Conservation (phyloP, 2,329 filamentous ascomycete genomes). For the Penicillium palitans region DNA sequence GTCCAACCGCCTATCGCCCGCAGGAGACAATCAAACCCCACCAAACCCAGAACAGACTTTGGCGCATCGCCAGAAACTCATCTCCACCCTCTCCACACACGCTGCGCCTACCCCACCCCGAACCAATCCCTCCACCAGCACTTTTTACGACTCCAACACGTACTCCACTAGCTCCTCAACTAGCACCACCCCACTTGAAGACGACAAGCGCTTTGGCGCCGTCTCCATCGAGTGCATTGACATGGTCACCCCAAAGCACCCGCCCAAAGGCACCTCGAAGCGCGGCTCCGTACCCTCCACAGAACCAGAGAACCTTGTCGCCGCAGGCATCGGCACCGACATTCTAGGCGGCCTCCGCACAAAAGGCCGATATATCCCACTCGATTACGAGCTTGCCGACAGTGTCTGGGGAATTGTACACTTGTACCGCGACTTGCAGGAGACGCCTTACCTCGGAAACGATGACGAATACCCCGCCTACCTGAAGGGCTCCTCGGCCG, state of each 20-base stretch:
- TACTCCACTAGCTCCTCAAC: constrained; percentile 5
- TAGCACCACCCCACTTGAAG: constrained; percentile 19
- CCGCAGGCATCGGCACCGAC: constrained; percentile 53
- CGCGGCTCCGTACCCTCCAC: constrained; percentile 32
- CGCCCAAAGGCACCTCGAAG: constrained; percentile 25
- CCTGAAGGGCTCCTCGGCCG: constrained; percentile 40
- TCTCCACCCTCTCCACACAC: background rate
- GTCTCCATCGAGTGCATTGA: constrained; percentile 80
- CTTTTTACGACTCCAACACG: background rate
- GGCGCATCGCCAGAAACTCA: constrained; percentile 6
- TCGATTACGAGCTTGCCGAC: constrained; percentile 71
- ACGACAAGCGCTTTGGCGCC: constrained; percentile 80
- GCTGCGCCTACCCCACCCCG: background rate
- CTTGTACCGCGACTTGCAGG: constrained; percentile 81
- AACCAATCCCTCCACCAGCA: constrained; percentile 3
- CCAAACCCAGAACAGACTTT: constrained; percentile 3
- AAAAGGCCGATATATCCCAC: constrained; percentile 74
- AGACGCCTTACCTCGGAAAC: constrained; percentile 60
- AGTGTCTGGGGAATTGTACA: constrained; percentile 92
- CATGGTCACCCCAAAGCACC: constrained; percentile 51
- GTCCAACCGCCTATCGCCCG: constrained; percentile 13
- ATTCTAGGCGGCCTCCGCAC: constrained; percentile 68
- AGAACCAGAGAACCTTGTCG: constrained; percentile 44
- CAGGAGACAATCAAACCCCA: constrained; percentile 2
- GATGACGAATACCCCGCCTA: constrained; percentile 49